Conservation (phyloP, 2,329 filamentous ascomycete genomes). For the Trichoderma citrinoviride region DNA sequence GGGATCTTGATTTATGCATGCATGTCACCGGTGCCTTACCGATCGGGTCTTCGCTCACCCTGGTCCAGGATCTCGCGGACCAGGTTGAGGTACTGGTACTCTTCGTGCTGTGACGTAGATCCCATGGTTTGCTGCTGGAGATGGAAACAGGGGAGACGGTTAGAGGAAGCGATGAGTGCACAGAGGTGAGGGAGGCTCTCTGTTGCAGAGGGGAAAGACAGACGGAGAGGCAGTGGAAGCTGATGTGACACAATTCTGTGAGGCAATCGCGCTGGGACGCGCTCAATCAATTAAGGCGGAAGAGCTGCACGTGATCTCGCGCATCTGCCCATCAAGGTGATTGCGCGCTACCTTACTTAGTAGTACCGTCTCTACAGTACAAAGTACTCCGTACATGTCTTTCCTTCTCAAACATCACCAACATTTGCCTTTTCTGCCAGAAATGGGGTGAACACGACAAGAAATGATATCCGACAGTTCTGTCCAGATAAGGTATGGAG, state of each 20-base stretch:
- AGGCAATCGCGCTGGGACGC: not conserved
- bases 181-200: no score
- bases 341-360: not conserved
- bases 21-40: slow-evolving; percentile 46
- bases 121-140: not conserved
- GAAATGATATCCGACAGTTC: no score
- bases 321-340: not conserved
- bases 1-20: not conserved
- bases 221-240: not conserved
- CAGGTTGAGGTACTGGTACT: slow-evolving; percentile 89
- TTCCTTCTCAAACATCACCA: no score
- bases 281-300: not conserved
- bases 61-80: slow-evolving; percentile 78
- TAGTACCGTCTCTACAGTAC: no score
- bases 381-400: no score
- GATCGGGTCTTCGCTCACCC: slow-evolving; percentile 86
- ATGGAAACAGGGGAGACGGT: not conserved
- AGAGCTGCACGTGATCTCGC: slow-evolving; percentile 12
- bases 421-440: no score
- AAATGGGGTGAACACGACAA: no score
- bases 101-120: slow-evolving; percentile 62
- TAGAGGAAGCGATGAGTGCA: not conserved
- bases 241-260: not conserved
- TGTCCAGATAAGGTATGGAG: no score
- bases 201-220: not conserved